phyloP scores from a whole-genome alignment of 306 rosid species.

The Erythrophleum fordii region DNA sequence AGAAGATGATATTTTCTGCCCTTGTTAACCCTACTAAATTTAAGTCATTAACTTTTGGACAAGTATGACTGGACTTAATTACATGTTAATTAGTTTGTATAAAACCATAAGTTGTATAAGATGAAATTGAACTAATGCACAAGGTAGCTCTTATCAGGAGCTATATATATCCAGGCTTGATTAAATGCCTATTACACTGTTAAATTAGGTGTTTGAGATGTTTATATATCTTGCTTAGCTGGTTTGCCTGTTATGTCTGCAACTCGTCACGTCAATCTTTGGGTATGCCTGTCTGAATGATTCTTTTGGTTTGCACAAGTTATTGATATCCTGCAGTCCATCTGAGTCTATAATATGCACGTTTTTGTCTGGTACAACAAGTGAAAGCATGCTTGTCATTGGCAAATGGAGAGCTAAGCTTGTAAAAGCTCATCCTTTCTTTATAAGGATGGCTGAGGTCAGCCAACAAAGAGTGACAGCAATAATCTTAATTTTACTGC shows the following conservation, averaged over 20 bases:
- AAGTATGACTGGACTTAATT: neutral
- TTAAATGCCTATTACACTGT: neutral
- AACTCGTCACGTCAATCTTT: neutral
- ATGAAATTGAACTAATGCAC: neutral
- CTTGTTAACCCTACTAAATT: neutral
- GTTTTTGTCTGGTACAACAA: neutral
- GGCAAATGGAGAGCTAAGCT: neutral
- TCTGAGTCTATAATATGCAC: neutral
- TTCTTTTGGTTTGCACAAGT: neutral
- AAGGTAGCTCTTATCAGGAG: neutral
- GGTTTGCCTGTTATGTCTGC: neutral
- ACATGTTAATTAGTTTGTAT: neutral
- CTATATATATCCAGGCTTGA: neutral
- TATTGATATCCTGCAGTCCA: neutral
- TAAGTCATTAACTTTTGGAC: neutral
- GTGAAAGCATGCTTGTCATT: slow-evolving; percentile 3
- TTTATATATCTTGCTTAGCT: too few relatives aligned
- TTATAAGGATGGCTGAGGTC: neutral
- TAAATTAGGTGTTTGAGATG: too few relatives aligned
- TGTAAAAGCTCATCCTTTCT: neutral
- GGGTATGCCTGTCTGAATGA: neutral
- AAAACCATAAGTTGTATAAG: neutral
- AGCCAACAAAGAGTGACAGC: neutral
- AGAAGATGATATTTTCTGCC: neutral
- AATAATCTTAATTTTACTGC: too few relatives aligned